Conservation (phyloP, 768 basidiomycete genomes). For the Serendipita sp. region DNA sequence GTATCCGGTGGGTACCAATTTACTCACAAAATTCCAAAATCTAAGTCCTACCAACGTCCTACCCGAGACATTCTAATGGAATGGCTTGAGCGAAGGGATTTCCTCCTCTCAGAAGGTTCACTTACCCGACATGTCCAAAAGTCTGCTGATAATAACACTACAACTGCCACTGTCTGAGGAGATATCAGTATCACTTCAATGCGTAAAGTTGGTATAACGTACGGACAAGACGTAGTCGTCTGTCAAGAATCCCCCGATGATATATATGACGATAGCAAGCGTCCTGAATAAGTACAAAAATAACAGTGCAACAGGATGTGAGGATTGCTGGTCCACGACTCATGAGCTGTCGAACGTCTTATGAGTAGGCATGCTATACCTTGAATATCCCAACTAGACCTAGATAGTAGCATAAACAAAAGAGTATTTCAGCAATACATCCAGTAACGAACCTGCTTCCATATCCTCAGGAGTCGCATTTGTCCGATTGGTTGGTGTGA, state of each 20-base stretch:
- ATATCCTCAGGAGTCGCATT: slow-evolving; percentile 42
- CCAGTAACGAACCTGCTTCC: slow-evolving; percentile 45
- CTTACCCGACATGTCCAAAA: slow-evolving; percentile 93
- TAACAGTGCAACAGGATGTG: slow-evolving; percentile 62
- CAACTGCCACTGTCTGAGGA: slow-evolving; percentile 68
- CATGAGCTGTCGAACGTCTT: neutral
- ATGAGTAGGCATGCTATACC: slow-evolving; percentile 27
- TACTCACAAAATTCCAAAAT: slow-evolving; percentile 83
- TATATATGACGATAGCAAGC: slow-evolving; percentile 78
- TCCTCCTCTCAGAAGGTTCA: slow-evolving; percentile 3
- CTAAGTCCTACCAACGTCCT: slow-evolving; percentile 84
- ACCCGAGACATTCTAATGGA: slow-evolving; percentile 71
- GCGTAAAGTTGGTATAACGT: slow-evolving; percentile 17
- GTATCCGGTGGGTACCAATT: neutral
- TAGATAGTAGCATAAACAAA: slow-evolving; percentile 15
- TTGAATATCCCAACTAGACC: slow-evolving; percentile 61
- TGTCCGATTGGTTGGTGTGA: slow-evolving; percentile 35
- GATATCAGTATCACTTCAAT: neutral
- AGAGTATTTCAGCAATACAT: neutral
- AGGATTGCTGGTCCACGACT: slow-evolving; percentile 31
- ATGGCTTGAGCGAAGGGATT: neutral
- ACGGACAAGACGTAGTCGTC: slow-evolving; percentile 87
- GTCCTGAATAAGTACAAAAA: slow-evolving; percentile 79
- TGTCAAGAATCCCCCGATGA: slow-evolving; percentile 83
- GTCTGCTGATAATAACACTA: slow-evolving; percentile 87